phyloP scores from a whole-genome alignment of 805 yeast genomes.

The Teunomyces atbi region DNA sequence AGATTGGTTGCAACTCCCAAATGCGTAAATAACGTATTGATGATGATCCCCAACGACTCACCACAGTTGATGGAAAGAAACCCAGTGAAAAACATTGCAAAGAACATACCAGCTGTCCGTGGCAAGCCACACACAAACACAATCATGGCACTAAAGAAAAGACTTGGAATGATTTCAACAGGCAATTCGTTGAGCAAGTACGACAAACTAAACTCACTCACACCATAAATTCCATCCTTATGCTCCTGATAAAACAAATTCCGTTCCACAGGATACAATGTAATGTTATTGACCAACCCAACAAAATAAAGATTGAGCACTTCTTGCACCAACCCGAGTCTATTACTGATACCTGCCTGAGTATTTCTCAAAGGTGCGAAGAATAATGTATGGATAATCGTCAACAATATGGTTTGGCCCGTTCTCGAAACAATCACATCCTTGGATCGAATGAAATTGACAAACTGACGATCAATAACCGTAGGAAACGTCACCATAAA shows the following conservation, averaged over 20 bases:
- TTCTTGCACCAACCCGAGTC: conserved; percentile 77
- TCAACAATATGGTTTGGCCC: conserved; percentile 62
- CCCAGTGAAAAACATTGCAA: conserved; percentile 56
- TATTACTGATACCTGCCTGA: conserved; percentile 55
- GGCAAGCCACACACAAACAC: conserved; percentile 76
- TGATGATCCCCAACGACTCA: conserved; percentile 79
- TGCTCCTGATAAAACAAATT: conserved; percentile 77
- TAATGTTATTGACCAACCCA: conserved; percentile 76
- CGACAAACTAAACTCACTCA: conserved; percentile 57
- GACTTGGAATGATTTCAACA: conserved; percentile 57
- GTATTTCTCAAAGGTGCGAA: conserved; percentile 45
- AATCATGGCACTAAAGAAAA: conserved; percentile 58
- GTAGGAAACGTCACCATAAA: conserved; percentile 26
- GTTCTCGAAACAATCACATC: conserved; percentile 65
- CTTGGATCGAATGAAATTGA: conserved; percentile 35
- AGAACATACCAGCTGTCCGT: conserved; percentile 62
- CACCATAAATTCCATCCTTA: conserved; percentile 68
- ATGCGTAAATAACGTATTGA: conserved; percentile 69
- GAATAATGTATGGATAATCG: conserved; percentile 63
- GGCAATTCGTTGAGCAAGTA: conserved; percentile 67
- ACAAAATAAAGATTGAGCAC: conserved; percentile 69
- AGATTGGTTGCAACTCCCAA: conserved; percentile 79
- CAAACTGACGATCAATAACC: conserved; percentile 30
- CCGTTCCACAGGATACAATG: conserved; percentile 72
- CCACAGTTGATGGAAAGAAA: conserved; percentile 67